Conservation (phyloP, 2,329 filamentous ascomycete species). For the Hymenoscyphus fraxineus region DNA sequence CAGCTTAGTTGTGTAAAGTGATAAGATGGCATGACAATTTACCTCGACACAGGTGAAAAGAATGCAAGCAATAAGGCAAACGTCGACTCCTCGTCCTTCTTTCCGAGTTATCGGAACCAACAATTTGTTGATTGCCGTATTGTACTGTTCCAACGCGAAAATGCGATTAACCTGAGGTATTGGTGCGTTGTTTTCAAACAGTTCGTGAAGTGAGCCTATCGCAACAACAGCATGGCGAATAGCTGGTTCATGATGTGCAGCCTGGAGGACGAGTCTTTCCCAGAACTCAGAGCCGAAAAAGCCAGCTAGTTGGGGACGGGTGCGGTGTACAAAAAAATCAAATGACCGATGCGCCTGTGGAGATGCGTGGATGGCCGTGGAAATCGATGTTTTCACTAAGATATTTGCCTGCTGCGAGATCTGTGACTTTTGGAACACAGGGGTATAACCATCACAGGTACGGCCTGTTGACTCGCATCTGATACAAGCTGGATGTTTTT, state of each 20-base stretch:
- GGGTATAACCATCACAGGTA: conserved; percentile 40
- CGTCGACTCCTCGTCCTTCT: conserved; percentile 16
- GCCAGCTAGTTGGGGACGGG: conserved; percentile 57
- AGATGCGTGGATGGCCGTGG: conserved; percentile 9
- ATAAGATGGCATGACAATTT: background rate
- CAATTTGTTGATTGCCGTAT: conserved; percentile 19
- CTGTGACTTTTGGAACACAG: conserved; percentile 11
- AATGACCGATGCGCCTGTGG: conserved; percentile 15
- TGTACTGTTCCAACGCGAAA: conserved; percentile 24
- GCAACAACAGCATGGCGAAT: conserved; percentile 26
- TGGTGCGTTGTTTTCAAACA: conserved; percentile 7
- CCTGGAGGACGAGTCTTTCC: conserved; percentile 56
- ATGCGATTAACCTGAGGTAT: background rate
- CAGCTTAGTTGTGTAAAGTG: conserved; percentile 6
- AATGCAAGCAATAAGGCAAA: conserved; percentile 23
- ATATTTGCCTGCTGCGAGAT: conserved; percentile 17
- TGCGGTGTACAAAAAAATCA: conserved; percentile 39
- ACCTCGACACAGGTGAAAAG: conserved; percentile 26
- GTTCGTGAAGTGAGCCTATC: conserved; percentile 25
- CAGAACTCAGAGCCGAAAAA: conserved; percentile 63
- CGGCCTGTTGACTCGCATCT: conserved; percentile 20
- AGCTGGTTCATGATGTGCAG: conserved; percentile 46
- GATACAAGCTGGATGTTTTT: conserved; percentile 11
- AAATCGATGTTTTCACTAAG: conserved; percentile 12
- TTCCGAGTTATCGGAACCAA: conserved; percentile 10